A percentile compares a stretch with the other conserved stretches of the same genome.
Conservation (phyloP, 345 rosid genomes). For the Raphanus sativus region DNA sequence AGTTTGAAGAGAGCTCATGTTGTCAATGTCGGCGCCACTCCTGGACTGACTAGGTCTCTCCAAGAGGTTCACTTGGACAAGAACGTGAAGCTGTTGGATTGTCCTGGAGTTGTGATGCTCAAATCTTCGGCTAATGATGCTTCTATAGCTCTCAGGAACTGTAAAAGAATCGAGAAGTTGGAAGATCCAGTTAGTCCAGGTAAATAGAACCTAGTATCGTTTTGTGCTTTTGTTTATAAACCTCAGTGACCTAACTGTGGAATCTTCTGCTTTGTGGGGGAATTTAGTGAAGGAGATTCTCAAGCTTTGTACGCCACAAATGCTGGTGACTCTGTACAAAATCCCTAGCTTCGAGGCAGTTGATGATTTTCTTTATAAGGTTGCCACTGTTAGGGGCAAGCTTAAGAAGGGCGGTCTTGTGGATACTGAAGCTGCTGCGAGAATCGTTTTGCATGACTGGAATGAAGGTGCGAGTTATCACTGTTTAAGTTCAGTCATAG, state of each 20-base stretch:
- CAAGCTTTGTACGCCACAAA: slow-evolving; percentile 63
- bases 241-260: slow-evolving; percentile 12
- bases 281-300: slow-evolving; percentile 84
- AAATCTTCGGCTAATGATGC: slow-evolving; percentile 69
- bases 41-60: slow-evolving; percentile 88
- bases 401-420: slow-evolving; percentile 95
- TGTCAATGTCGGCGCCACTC: slow-evolving; percentile 92
- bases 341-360: slow-evolving; percentile 67
- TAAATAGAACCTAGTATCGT: slow-evolving; percentile 25
- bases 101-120: slow-evolving; percentile 98
- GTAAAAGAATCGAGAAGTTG: slow-evolving; percentile 95
- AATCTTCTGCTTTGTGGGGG: slow-evolving; percentile 21
- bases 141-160: slow-evolving; percentile 79
- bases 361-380: slow-evolving; percentile 87
- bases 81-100: slow-evolving; percentile 86
- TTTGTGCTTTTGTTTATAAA: neutral
- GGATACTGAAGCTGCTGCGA: slow-evolving; percentile 85
- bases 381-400: slow-evolving; percentile 86
- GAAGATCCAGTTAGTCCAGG: slow-evolving; percentile 96
- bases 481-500: neutral
- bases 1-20: slow-evolving; percentile 93
- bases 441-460: slow-evolving; percentile 90
- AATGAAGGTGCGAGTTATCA: slow-evolving; percentile 56
- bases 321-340: slow-evolving; percentile 78
- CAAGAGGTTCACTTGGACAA: slow-evolving; percentile 97